phyloP scores from a whole-genome alignment of 345 rosid genomes.

The Iberis pinnata region DNA sequence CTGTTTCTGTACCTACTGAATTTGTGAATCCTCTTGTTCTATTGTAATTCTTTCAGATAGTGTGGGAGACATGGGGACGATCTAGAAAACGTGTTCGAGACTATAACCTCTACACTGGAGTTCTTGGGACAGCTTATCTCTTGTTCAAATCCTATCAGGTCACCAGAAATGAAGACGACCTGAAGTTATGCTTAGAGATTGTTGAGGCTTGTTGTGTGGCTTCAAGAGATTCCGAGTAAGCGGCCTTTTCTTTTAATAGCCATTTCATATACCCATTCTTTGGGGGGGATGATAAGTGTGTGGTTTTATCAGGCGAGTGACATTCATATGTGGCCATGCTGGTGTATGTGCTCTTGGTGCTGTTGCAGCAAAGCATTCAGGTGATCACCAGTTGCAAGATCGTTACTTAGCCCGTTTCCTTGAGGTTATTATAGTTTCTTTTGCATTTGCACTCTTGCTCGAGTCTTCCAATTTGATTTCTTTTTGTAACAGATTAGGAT shows the following conservation, averaged over 20 bases:
- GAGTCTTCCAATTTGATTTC: background rate
- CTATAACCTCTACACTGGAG: slow-evolving; percentile 44
- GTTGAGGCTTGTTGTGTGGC: slow-evolving; percentile 47
- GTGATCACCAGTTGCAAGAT: slow-evolving; percentile 31
- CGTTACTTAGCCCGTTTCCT: slow-evolving; percentile 38
- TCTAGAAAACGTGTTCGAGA: too few relatives aligned
- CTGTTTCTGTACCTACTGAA: too few relatives aligned
- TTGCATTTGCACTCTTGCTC: slow-evolving; percentile 2
- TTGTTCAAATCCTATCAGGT: slow-evolving; percentile 45
- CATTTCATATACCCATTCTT: too few relatives aligned
- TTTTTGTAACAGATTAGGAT: slow-evolving; percentile 49
- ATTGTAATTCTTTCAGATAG: slow-evolving; percentile 30
- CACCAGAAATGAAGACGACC: slow-evolving; percentile 38
- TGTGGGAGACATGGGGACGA: too few relatives aligned
- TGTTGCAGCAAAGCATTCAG: slow-evolving; percentile 46
- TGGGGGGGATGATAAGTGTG: too few relatives aligned
- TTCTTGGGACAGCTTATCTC: slow-evolving; percentile 54
- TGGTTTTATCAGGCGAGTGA: slow-evolving; percentile 36
- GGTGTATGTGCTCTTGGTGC: slow-evolving; percentile 74
- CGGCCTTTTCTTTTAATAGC: background rate
- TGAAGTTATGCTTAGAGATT: slow-evolving; percentile 43
- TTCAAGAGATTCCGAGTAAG: slow-evolving; percentile 48
- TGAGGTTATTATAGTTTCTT: slow-evolving; percentile 31
- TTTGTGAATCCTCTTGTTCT: slow-evolving; percentile 6
- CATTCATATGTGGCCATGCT: slow-evolving; percentile 55